These are phyloP conservation scores for Hypoxylon fragiforme DNA, from an alignment of 495 filamentous ascomycete genomes.

Conservation along the genomic window DNA sequence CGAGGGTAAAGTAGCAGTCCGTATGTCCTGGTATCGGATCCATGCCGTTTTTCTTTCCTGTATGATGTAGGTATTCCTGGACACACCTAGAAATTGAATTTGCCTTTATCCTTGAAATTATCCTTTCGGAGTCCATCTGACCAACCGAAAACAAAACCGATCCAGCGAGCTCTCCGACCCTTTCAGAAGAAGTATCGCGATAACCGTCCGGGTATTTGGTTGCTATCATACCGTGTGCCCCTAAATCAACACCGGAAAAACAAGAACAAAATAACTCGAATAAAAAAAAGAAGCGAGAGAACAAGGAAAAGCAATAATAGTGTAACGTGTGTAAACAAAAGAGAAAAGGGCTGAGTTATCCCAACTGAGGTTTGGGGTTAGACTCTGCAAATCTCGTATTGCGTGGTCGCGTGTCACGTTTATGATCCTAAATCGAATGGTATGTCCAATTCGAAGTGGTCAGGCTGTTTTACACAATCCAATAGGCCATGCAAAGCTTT, in stretches of 20 bases:
- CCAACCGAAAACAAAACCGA: conserved; percentile 24
- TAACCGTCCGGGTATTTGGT: conserved; percentile 36
- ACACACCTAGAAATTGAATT: conserved; percentile 3
- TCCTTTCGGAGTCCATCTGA: conserved; percentile 8
- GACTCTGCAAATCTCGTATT: conserved; percentile 7
- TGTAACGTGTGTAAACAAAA: conserved; percentile 14
- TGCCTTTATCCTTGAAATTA: conserved; percentile 6
- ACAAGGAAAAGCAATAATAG: conserved; percentile 13
- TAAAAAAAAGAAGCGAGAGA: conserved; percentile 12
- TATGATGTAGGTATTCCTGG: conserved; percentile 7
- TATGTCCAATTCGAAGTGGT: background rate
- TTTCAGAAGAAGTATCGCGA: conserved; percentile 15
- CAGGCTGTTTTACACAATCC: background rate
- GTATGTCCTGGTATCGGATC: conserved; percentile 2
- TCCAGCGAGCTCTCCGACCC: conserved; percentile 15
- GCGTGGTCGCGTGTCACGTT: conserved; percentile 19
- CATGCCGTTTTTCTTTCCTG: conserved; percentile 10
- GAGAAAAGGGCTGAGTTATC: conserved; percentile 9
- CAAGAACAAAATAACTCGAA: conserved; percentile 18
- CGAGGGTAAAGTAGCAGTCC: too few relatives aligned
- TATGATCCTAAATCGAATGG: background rate
- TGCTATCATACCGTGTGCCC: conserved; percentile 28
- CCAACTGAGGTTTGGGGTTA: conserved; percentile 5
- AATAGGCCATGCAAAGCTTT: background rate
- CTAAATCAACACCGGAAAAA: conserved; percentile 18